phyloP scores from a whole-genome alignment of 1,284 basidiomycete genomes.

The Ganoderma leucocontextum region DNA sequence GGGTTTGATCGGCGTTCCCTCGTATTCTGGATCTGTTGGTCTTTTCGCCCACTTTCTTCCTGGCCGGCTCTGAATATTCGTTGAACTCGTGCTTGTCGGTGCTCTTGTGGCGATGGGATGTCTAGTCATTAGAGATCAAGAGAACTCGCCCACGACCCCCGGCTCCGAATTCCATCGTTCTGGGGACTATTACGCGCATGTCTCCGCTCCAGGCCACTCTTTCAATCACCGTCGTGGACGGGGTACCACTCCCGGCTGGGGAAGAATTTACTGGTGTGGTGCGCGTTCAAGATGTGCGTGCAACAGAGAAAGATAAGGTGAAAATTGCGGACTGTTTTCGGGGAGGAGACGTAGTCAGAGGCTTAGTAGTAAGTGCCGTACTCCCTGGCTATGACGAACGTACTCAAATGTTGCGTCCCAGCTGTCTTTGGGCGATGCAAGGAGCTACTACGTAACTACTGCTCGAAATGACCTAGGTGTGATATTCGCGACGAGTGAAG shows the following conservation, averaged over 20 bases:
- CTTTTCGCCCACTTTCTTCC: constrained; percentile 37
- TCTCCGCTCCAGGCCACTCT: constrained; percentile 89
- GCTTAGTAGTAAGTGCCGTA: constrained; percentile 78
- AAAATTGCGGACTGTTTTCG: constrained; percentile 96
- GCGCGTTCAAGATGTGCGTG: constrained; percentile 89
- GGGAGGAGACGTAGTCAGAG: constrained; percentile 95
- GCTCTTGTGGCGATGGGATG: constrained; percentile 1
- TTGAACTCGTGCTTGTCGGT: constrained; percentile 37
- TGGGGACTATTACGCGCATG: constrained; percentile 86
- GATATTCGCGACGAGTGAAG: constrained; percentile 86
- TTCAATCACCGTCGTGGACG: constrained; percentile 91
- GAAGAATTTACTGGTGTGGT: constrained; percentile 96
- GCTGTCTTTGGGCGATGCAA: constrained; percentile 89
- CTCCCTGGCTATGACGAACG: neutral
- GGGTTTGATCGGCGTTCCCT: constrained; percentile 74
- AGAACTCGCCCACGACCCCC: constrained; percentile 74
- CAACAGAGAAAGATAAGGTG: constrained; percentile 92
- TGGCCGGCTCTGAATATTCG: constrained; percentile 34
- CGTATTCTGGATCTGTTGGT: constrained; percentile 74
- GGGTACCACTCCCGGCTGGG: constrained; percentile 85
- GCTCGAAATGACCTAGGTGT: constrained; percentile 95
- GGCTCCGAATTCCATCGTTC: constrained; percentile 72
- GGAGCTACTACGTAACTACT: constrained; percentile 95
- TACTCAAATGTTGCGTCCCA: neutral
- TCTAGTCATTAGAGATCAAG: constrained; percentile 65